These are phyloP conservation scores for Ogataea ramenticola DNA, from an alignment of 805 yeast species.

Conservation along the genomic window DNA sequence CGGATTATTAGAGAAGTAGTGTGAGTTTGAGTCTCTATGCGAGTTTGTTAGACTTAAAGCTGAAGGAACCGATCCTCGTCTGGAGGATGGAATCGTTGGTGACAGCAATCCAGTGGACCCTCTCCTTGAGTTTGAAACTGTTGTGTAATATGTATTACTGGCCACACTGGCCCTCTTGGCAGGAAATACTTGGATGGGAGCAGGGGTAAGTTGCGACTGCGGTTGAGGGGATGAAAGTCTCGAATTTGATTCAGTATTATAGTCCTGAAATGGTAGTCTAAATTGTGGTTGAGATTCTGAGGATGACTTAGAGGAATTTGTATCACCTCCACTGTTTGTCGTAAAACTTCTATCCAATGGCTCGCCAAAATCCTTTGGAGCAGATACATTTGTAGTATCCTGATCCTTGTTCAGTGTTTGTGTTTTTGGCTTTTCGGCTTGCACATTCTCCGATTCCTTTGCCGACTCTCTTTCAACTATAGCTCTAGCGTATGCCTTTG, in stretches of 20 bases:
- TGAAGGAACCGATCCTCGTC: conserved; percentile 3
- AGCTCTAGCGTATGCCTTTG: conserved; percentile 60
- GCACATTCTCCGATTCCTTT: not conserved
- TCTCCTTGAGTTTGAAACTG: conserved; percentile 7
- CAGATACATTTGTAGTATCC: conserved; percentile 9
- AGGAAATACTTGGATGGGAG: not conserved
- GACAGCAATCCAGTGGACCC: conserved; percentile 7
- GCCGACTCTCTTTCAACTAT: conserved; percentile 21
- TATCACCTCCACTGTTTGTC: not conserved
- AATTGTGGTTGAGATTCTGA: conserved; percentile 45
- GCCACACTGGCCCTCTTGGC: not conserved
- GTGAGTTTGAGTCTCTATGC: not conserved
- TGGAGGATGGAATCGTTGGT: not conserved
- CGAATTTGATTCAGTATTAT: conserved; percentile 9
- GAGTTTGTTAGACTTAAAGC: not conserved
- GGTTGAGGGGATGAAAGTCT: conserved; percentile 10
- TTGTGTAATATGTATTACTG: not conserved
- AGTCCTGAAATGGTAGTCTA: conserved; percentile 65
- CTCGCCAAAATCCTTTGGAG: not conserved
- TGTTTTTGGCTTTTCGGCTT: not conserved
- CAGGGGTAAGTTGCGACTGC: not conserved
- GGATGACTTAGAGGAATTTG: conserved; percentile 3
- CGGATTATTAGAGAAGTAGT: not conserved
- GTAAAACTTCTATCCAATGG: not conserved
- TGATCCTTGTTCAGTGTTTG: not conserved